phyloP scores from a whole-genome alignment of 164 flowering plant genomes.

The Akebia trifoliata region DNA sequence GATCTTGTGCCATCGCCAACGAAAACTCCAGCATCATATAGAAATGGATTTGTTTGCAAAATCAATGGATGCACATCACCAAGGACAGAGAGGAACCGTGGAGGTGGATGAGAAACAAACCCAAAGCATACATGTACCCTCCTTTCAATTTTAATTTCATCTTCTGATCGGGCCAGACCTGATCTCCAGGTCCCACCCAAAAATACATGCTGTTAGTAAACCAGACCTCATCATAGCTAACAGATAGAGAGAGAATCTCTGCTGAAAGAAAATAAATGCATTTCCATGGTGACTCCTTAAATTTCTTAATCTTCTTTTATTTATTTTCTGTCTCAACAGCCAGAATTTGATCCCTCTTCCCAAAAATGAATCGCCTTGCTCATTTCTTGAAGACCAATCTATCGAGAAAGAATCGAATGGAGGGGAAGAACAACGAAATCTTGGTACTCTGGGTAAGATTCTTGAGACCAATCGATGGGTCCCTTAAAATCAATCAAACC shows the following conservation, averaged over 20 bases:
- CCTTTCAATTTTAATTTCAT: slow-evolving; percentile 75
- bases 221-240: slow-evolving; percentile 92
- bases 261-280: slow-evolving; percentile 86
- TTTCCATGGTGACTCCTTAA: slow-evolving; percentile 98
- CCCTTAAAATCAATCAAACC: slow-evolving; percentile 27
- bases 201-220: slow-evolving; percentile 66
- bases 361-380: slow-evolving; percentile 51
- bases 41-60: no score
- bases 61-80: no score
- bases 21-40: no score
- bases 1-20: no score
- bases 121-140: slow-evolving; percentile 71
- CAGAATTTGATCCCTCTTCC: slow-evolving; percentile 27
- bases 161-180: slow-evolving; percentile 88
- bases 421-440: slow-evolving; percentile 69
- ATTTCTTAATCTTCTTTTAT: slow-evolving; percentile 64
- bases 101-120: no score
- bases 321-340: slow-evolving; percentile 33
- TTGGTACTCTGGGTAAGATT: slow-evolving; percentile 55
- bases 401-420: slow-evolving; percentile 72
- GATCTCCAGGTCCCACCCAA: slow-evolving; percentile 92
- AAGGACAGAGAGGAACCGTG: no score
- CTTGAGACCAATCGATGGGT: slow-evolving; percentile 43
- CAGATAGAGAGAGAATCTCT: slow-evolving; percentile 65
- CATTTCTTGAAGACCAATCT: slow-evolving; percentile 81